Conservation (phyloP, 2,329 filamentous ascomycete genomes). For the Tothia fuscella region DNA sequence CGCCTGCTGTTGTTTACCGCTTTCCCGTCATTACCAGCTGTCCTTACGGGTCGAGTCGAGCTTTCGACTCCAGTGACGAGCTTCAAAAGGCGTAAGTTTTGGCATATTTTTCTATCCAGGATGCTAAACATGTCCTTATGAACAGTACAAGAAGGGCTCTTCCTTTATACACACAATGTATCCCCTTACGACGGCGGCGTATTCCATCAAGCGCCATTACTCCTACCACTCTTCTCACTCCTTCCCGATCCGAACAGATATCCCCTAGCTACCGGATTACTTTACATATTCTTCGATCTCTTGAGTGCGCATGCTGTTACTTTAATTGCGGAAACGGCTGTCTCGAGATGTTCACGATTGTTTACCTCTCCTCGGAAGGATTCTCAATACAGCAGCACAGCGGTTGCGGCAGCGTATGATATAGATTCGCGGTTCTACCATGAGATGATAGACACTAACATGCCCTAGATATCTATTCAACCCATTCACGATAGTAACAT, state of each 20-base stretch:
- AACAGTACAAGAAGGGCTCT: conserved; percentile 90
- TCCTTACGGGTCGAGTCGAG: conserved; percentile 85
- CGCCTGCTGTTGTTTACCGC: conserved; percentile 67
- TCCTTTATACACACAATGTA: conserved; percentile 90
- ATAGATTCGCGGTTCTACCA: neutral
- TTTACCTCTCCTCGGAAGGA: conserved; percentile 70
- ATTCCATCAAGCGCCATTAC: conserved; percentile 68
- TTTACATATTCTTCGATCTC: conserved; percentile 74
- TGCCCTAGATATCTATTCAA: conserved; percentile 72
- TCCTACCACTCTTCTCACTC: conserved; percentile 83
- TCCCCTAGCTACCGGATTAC: conserved; percentile 62
- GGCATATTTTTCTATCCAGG: neutral
- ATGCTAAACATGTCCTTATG: neutral
- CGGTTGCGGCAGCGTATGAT: conserved; percentile 66
- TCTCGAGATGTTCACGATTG: conserved; percentile 58
- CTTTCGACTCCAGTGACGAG: conserved; percentile 94
- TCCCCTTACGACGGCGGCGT: conserved; percentile 94
- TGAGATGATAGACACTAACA: neutral
- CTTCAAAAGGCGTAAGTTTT: conserved; percentile 78
- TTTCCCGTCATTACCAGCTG: conserved; percentile 72
- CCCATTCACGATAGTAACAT: conserved; percentile 84
- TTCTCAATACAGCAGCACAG: conserved; percentile 60
- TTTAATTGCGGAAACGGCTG: conserved; percentile 69
- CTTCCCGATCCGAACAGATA: conserved; percentile 57
- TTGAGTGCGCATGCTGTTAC: conserved; percentile 69